Percentiles rank a stretch among this genome's conserved stretches.
Evolutionary conservation across 2,329 filamentous ascomycete genomes (phyloP).

Genomic region (Fragosphaeria purpurea): DNA sequence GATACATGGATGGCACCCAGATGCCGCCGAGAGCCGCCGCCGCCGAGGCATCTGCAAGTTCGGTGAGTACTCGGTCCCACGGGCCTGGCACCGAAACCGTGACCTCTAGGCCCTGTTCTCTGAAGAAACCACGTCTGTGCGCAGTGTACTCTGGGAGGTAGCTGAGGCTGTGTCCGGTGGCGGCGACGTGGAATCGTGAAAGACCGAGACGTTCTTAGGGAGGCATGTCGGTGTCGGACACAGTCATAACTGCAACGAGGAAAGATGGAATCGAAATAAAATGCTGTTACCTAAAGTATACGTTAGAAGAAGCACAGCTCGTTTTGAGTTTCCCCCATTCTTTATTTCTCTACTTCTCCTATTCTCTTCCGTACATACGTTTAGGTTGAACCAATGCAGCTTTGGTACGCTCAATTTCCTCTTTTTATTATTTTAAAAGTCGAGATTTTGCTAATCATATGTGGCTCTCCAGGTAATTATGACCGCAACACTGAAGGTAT

Average conservation of each 20-base stretch:
- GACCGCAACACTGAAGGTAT: too few species aligned
- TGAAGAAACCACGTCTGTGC: slow-evolving; percentile 20
- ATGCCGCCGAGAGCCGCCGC: slow-evolving; percentile 10
- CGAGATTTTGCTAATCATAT: too few species aligned
- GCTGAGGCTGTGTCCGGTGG: slow-evolving; percentile 21
- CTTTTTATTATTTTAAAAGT: too few species aligned
- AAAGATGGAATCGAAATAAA: background rate
- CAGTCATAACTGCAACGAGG: slow-evolving; percentile 13
- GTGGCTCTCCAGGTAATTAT: too few species aligned
- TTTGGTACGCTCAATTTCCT: too few species aligned
- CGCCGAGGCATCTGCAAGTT: slow-evolving; percentile 15
- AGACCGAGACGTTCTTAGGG: background rate
- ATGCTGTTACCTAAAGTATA: too few species aligned
- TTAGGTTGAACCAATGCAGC: too few species aligned
- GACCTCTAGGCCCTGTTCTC: slow-evolving; percentile 20
- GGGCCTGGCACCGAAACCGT: slow-evolving; percentile 18
- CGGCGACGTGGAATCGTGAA: slow-evolving; percentile 14
- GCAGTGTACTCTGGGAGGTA: slow-evolving; percentile 23
- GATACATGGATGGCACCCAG: slow-evolving; percentile 12
- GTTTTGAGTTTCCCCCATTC: too few species aligned
- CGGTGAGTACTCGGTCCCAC: slow-evolving; percentile 18
- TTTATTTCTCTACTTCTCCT: too few species aligned
- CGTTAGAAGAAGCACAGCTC: too few species aligned
- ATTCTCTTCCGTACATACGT: too few species aligned
- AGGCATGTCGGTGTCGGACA: background rate